These are phyloP conservation scores for Rhizopogon parksii DNA, from an alignment of 1,284 basidiomycete species.

Conservation along the genomic window DNA sequence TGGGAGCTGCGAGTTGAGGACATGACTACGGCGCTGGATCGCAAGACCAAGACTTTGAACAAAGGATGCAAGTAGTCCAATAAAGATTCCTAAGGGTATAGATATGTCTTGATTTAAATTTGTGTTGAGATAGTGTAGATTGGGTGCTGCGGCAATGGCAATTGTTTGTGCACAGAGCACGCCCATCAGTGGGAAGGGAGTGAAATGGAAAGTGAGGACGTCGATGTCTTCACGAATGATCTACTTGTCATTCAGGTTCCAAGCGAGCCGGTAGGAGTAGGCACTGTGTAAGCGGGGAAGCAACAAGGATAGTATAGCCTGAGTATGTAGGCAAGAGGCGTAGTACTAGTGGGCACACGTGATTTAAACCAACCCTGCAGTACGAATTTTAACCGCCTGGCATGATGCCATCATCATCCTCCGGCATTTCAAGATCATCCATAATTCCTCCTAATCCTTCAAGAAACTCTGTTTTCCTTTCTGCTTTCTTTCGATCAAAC, in stretches of 20 bases:
- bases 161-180: not conserved
- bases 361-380: too few species aligned
- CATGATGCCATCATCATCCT: not conserved
- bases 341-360: not conserved
- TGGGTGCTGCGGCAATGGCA: not conserved
- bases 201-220: not conserved
- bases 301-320: not conserved
- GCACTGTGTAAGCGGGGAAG: not conserved
- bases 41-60: conserved; percentile 90
- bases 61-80: conserved; percentile 85
- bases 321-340: not conserved
- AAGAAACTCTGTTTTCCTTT: conserved; percentile 48
- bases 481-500: conserved; percentile 64
- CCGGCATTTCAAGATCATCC: conserved; percentile 20
- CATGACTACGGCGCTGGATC: conserved; percentile 92
- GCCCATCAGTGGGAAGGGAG: not conserved
- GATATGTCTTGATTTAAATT: conserved; percentile 28
- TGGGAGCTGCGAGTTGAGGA: conserved; percentile 75
- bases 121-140: not conserved
- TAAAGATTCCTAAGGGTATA: conserved; percentile 50
- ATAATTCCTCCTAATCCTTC: conserved; percentile 31
- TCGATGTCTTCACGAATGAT: not conserved
- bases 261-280: too few species aligned
- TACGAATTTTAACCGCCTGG: too few species aligned
- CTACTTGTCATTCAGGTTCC: not conserved